Conservation (phyloP, 2,329 filamentous ascomycete species). For the Aspergillus sclerotialis region DNA sequence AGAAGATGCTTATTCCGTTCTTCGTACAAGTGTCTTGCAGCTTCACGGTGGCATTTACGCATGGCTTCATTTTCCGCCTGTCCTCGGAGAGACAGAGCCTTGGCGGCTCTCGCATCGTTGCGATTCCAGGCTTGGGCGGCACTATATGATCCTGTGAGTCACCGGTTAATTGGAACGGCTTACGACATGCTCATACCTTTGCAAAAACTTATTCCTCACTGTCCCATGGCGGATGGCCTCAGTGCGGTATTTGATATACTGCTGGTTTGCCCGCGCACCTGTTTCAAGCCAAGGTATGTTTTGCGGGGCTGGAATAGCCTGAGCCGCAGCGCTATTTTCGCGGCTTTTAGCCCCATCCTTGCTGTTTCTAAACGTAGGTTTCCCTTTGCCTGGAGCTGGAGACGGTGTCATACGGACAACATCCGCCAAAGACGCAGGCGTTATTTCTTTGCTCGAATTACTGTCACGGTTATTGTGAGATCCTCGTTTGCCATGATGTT, state of each 20-base stretch:
- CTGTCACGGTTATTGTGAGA: constrained; percentile 57
- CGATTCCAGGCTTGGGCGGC: constrained; percentile 98
- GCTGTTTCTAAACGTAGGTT: constrained; percentile 51
- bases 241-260: constrained; percentile 88
- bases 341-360: constrained; percentile 57
- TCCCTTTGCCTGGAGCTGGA: constrained; percentile 54
- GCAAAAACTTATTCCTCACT: constrained; percentile 91
- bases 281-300: constrained; percentile 97
- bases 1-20: constrained; percentile 71
- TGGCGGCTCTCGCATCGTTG: constrained; percentile 91
- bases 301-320: constrained; percentile 78
- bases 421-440: constrained; percentile 77
- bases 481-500: constrained; percentile 86
- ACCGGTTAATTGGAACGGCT: too few relatives aligned
- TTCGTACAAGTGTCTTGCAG: constrained; percentile 85
- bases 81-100: constrained; percentile 85
- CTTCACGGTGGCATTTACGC: constrained; percentile 93
- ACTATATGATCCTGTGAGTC: too few relatives aligned
- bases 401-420: constrained; percentile 93
- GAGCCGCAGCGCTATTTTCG: constrained; percentile 74
- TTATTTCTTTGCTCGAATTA: constrained; percentile 58
- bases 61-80: constrained; percentile 97
- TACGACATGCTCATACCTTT: too few relatives aligned
- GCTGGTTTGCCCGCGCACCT: constrained; percentile 80
- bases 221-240: constrained; percentile 97